Evolutionary conservation across 148 eudicot genomes (phyloP).

Genomic region (Cornus florida): DNA sequence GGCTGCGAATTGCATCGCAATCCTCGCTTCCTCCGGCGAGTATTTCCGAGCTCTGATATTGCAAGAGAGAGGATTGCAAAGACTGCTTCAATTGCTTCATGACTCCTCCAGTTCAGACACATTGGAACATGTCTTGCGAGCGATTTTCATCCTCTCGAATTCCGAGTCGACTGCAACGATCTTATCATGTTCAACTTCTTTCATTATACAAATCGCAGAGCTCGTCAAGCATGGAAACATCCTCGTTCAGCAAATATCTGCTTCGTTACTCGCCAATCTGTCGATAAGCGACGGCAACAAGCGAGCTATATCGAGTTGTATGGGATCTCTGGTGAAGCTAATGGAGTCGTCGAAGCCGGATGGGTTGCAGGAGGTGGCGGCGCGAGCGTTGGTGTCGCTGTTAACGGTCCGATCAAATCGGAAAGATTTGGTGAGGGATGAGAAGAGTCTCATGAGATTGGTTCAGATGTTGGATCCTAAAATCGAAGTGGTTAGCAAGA

Average conservation of each 20-base stretch:
- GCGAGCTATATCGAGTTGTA: slow-evolving; percentile 46
- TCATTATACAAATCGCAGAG: slow-evolving; percentile 40
- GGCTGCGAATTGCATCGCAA: slow-evolving; percentile 53
- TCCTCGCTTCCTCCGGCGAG: slow-evolving; percentile 46
- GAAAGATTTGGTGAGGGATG: slow-evolving; percentile 57
- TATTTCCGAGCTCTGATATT: slow-evolving; percentile 33
- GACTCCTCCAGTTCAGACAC: slow-evolving; percentile 39
- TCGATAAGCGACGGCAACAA: slow-evolving; percentile 50
- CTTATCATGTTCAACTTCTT: slow-evolving; percentile 36
- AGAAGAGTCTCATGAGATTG: slow-evolving; percentile 58
- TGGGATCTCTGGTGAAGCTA: slow-evolving; percentile 50
- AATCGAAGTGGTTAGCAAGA: slow-evolving; percentile 49
- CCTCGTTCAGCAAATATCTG: slow-evolving; percentile 45
- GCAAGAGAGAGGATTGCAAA: slow-evolving; percentile 43
- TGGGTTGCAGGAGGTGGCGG: slow-evolving; percentile 48
- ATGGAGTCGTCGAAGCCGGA: slow-evolving; percentile 67
- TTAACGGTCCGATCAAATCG: slow-evolving; percentile 49
- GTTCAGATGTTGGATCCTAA: slow-evolving; percentile 58
- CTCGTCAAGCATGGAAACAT: slow-evolving; percentile 45
- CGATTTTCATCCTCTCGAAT: slow-evolving; percentile 44
- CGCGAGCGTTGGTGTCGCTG: slow-evolving; percentile 40
- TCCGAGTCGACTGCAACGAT: slow-evolving; percentile 24
- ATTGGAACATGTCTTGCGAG: slow-evolving; percentile 52
- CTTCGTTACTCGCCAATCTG: slow-evolving; percentile 35
- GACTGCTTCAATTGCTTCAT: slow-evolving; percentile 39